These are phyloP conservation scores for Xylaria sp. DNA, from an alignment of 2,329 filamentous ascomycete genomes.

Conservation along the genomic window DNA sequence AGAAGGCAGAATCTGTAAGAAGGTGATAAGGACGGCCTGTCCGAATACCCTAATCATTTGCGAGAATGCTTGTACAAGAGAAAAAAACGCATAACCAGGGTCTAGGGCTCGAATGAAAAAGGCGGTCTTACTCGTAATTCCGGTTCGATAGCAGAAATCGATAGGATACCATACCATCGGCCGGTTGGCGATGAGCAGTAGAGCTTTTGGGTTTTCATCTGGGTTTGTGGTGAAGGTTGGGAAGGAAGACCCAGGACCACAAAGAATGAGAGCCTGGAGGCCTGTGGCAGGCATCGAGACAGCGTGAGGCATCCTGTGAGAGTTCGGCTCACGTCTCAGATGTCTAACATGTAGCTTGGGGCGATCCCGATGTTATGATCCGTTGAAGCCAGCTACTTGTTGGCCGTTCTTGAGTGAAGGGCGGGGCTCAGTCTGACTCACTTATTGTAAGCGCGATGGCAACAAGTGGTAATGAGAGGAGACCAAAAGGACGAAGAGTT, in stretches of 20 bases:
- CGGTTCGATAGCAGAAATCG: constrained; percentile 85
- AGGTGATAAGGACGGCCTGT: neutral
- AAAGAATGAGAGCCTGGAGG: constrained; percentile 85
- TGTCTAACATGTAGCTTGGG: neutral
- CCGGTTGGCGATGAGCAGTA: constrained; percentile 83
- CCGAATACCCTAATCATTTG: neutral
- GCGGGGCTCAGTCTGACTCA: constrained; percentile 14
- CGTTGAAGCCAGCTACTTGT: constrained; percentile 3
- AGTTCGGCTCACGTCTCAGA: neutral
- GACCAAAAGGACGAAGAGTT: neutral
- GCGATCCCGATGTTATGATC: neutral
- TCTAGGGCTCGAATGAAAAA: neutral
- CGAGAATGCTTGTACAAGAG: neutral
- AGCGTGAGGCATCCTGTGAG: constrained; percentile 76
- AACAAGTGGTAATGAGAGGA: too few relatives aligned
- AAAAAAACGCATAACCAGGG: neutral
- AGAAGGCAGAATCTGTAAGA: neutral
- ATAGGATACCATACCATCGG: constrained; percentile 93
- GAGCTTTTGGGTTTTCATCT: constrained; percentile 82
- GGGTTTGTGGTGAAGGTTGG: constrained; percentile 84
- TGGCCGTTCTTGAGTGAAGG: neutral
- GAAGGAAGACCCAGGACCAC: constrained; percentile 83
- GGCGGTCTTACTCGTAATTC: constrained; percentile 71
- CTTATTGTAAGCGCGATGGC: neutral
- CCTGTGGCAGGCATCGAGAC: constrained; percentile 77